Base-by-base conservation (phyloP, 805 yeast species). In the Wickerhamiella dianesei region DNA sequence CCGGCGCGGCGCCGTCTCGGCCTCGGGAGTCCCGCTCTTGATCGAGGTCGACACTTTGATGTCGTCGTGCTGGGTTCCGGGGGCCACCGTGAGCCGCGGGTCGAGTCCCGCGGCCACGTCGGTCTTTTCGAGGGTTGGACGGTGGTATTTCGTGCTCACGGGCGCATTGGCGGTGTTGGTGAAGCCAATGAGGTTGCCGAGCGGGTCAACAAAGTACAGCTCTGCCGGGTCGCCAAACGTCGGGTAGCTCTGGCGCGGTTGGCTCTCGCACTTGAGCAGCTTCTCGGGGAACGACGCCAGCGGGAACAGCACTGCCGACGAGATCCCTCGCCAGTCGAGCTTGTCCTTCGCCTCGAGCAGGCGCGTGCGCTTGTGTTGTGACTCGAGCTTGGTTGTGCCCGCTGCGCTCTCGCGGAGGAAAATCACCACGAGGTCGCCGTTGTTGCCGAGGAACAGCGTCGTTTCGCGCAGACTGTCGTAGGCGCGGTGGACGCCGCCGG, bases 111-210 rank as follows among this genome's bases (percentile, higher is more conserved):
- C 13, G 21, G 51, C 19, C 3, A 36, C 44, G 16, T 47, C 40
- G 35, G 40, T 32, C 22, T 43, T 22, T 20, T 21, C 22, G 4
- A 22, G 40, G n/a, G 19, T 14, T 5, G 56, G 53, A 20, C 21
- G 41, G 16, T 13, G 17, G 5, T n/a, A 16, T 20, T 35, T 44
- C 36, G 56, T 53, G 22, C 49, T 44, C 9, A 50, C 53, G 19
- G 48, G 48, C n/a, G 44, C 16, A 12, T 25, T 25, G 5, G 32
- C 43, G 9, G 42, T 35, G n/a, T 37, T 36, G 20, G 94, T 77
- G 65, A 88, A 86, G 3, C 96, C 96, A 42, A 88, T 62, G 22
- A 87, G 63, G 55, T 76, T 75, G 17, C 95, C 95, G 52, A 87
- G 66, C 6, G 97, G 96, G 62, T 89, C 96, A 21, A 82, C 60